Conservation (phyloP, 2,329 filamentous ascomycete genomes). For the Trichoderma afroharzianum region DNA sequence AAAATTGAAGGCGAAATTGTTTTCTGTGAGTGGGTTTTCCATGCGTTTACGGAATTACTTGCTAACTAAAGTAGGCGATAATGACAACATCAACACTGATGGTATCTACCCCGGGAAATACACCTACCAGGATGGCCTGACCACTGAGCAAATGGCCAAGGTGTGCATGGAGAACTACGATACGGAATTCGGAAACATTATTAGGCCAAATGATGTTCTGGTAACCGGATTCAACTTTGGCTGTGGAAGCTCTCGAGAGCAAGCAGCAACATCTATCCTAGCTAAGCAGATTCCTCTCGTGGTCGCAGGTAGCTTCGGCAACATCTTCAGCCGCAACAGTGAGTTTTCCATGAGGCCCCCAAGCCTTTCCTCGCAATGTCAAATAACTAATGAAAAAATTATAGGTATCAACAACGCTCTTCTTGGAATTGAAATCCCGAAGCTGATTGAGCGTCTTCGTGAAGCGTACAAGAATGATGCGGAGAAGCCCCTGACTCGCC, state of each 20-base stretch:
- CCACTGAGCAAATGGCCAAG: slow-evolving; percentile 74
- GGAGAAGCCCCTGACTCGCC: slow-evolving; percentile 58
- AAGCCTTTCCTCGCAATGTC: background rate
- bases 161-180: slow-evolving; percentile 97
- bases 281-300: slow-evolving; percentile 78
- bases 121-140: slow-evolving; percentile 85
- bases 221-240: slow-evolving; percentile 89
- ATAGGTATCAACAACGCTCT: slow-evolving; percentile 70
- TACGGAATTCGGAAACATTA: slow-evolving; percentile 59
- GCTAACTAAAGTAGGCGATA: background rate
- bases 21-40: slow-evolving; percentile 43
- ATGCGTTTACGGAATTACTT: background rate
- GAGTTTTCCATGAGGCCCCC: background rate
- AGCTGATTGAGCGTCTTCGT: slow-evolving; percentile 62
- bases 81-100: slow-evolving; percentile 81
- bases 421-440: slow-evolving; percentile 67
- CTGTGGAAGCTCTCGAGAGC: slow-evolving; percentile 72
- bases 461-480: slow-evolving; percentile 51
- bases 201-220: slow-evolving; percentile 71
- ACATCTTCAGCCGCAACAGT: slow-evolving; percentile 73
- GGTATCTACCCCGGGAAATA: slow-evolving; percentile 88
- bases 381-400: background rate
- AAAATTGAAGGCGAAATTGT: slow-evolving; percentile 81
- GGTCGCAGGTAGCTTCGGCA: slow-evolving; percentile 75
- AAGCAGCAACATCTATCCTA: slow-evolving; percentile 82